These are phyloP conservation scores for Achaetomium macrosporum DNA, from an alignment of 2,329 filamentous ascomycete genomes.

Conservation along the genomic window DNA sequence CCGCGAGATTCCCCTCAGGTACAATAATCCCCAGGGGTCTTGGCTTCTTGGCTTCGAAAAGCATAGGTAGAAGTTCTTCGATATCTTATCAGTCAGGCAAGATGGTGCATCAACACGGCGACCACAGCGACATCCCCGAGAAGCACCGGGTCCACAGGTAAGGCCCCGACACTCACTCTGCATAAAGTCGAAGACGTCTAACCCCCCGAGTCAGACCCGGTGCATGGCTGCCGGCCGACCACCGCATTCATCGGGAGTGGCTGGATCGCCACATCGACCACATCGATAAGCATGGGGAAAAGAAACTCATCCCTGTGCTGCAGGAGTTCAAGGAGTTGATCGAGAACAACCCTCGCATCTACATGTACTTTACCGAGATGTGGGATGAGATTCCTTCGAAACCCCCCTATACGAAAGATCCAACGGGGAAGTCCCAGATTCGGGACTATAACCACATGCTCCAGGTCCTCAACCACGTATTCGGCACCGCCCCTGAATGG, in stretches of 20 bases:
- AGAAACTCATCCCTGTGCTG: constrained; percentile 53
- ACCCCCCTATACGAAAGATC: constrained; percentile 54
- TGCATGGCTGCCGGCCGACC: constrained; percentile 59
- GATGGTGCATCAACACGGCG: constrained; percentile 47
- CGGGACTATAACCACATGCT: constrained; percentile 63
- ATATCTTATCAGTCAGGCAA: background rate
- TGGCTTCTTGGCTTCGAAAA: background rate
- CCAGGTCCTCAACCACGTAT: constrained; percentile 56
- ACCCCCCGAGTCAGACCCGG: constrained; percentile 39
- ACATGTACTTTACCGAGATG: constrained; percentile 63
- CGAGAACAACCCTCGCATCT: constrained; percentile 56
- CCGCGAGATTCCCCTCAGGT: no score
- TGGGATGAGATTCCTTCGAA: constrained; percentile 60
- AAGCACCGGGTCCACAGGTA: constrained; percentile 43
- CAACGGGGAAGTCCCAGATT: constrained; percentile 56
- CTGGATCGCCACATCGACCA: constrained; percentile 51
- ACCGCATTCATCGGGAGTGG: constrained; percentile 57
- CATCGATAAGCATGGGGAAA: constrained; percentile 43
- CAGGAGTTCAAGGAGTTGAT: constrained; percentile 62
- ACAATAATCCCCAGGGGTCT: no score
- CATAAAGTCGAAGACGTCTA: background rate
- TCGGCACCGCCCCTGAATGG: constrained; percentile 42
- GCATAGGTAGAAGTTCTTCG: background rate
- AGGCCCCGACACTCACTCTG: constrained; percentile 16
- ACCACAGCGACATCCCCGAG: constrained; percentile 46